Base-by-base conservation (phyloP, 495 filamentous ascomycete species). In the Rhizodiscina lignyota region DNA sequence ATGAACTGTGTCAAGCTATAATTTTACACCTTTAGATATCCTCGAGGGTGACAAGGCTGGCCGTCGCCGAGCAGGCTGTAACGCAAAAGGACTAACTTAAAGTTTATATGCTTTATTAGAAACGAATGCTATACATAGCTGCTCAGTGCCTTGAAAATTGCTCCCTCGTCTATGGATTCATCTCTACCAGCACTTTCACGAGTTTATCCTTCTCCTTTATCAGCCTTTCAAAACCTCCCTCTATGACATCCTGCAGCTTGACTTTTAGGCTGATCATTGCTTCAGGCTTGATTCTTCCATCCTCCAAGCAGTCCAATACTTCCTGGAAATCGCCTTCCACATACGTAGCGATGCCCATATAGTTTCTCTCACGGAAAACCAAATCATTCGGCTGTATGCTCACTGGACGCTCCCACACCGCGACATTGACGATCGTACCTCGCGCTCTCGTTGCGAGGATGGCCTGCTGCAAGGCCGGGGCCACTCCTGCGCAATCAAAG, bases 401-500 rank as follows among this genome's bases (percentile, higher is more conserved):
- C 12, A 62, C 59, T 2, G 45, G 32, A 42, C 66, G 65, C 46
- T 72, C 70, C 72, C 72, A 76, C 18, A 77, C 60, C 1, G 72
- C 68, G 30, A 76, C 63, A 39, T 76, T 76, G 10, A 75, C 62
- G 18, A 75, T 58, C 0, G 68, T 72, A 3, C 72, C 72, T 27
- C 64, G 51, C 3, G 59, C 59, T 10, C 66, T 54, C 22, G 66
- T 50, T 0, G 67, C 58, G 26, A 56, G 48, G 24, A 71, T 59
- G 2, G 65, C 67, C 29, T 55, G 52, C 23, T 68, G 55, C 2
- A 78, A 49, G 5, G 58, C 67, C 5, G 45, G 49, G 38, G 66
- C 61, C 21, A 74, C 67, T 4, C 70, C 72, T 2, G 72, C 68
- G 12, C 61, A 61, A 38, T 77, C 70, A 44, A 68, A 77, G 0